These are phyloP conservation scores for Fusarium ambrosium DNA, from an alignment of 2,329 filamentous ascomycete species.

Conservation along the genomic window DNA sequence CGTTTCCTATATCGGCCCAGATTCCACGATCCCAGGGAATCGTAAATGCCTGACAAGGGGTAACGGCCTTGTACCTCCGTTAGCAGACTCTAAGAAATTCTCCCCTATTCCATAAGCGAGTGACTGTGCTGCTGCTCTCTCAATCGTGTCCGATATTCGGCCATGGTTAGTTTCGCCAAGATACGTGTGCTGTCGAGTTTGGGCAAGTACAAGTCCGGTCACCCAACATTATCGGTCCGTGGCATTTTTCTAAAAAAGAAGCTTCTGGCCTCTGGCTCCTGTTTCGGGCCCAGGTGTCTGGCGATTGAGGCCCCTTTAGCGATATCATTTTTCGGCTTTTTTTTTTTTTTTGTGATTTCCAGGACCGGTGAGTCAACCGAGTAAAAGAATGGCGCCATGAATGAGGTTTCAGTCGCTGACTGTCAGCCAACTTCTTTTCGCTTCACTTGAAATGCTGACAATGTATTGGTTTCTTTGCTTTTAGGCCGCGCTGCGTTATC, in stretches of 20 bases:
- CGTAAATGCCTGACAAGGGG: conserved; percentile 2
- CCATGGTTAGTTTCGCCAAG: not conserved
- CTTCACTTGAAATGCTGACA: not conserved
- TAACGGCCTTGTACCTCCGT: conserved; percentile 11
- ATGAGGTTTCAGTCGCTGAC: not conserved
- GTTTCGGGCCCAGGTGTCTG: not conserved
- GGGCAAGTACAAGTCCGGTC: conserved; percentile 3
- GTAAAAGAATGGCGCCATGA: not conserved
- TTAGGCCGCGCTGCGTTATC: not conserved
- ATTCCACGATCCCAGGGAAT: conserved; percentile 1
- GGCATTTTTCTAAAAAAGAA: not conserved
- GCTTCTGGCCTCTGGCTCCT: not conserved
- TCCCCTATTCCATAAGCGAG: conserved; percentile 5
- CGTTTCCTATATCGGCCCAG: conserved; percentile 7
- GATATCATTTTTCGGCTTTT: conserved; percentile 2
- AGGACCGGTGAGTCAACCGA: not conserved
- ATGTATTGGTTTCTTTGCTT: not conserved
- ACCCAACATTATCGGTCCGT: conserved; percentile 6
- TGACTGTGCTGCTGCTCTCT: not conserved
- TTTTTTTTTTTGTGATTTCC: not conserved
- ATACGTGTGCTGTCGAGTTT: not conserved
- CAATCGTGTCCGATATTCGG: not conserved
- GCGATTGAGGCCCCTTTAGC: conserved; percentile 3
- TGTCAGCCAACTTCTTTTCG: conserved; percentile 2
- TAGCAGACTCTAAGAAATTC: not conserved